These are phyloP conservation scores for Gryganskiella cystojenkinii DNA, from an alignment of 192 early-diverging fungal species.

Conservation along the genomic window DNA sequence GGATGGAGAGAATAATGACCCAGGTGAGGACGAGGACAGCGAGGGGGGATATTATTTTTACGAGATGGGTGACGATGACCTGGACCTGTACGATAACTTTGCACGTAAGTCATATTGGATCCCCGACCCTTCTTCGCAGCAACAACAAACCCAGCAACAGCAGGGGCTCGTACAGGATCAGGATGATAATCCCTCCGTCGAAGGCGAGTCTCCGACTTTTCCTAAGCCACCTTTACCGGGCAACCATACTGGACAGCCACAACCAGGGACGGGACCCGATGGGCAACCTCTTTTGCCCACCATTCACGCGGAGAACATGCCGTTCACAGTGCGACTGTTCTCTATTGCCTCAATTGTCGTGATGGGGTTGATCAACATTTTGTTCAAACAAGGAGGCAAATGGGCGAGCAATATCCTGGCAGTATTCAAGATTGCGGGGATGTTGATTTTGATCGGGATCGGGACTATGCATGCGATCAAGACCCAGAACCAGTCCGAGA, in stretches of 20 bases:
- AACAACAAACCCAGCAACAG: background rate
- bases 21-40: no score
- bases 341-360: conserved; percentile 31
- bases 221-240: no score
- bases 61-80: no score
- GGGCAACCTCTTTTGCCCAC: background rate
- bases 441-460: conserved; percentile 47
- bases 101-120: no score
- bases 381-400: conserved; percentile 55
- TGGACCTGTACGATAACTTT: no score
- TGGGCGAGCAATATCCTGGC: conserved; percentile 47
- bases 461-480: conserved; percentile 45
- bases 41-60: no score
- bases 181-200: background rate
- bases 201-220: background rate
- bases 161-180: background rate
- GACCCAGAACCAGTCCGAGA: conserved; percentile 35
- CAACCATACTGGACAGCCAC: no score
- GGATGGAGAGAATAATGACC: no score
- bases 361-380: conserved; percentile 54
- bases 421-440: conserved; percentile 43
- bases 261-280: no score
- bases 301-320: conserved; percentile 18
- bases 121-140: no score
- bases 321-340: conserved; percentile 26